phyloP scores from a whole-genome alignment of 2,329 filamentous ascomycete species.

The Emmonsiellopsis sp. region DNA sequence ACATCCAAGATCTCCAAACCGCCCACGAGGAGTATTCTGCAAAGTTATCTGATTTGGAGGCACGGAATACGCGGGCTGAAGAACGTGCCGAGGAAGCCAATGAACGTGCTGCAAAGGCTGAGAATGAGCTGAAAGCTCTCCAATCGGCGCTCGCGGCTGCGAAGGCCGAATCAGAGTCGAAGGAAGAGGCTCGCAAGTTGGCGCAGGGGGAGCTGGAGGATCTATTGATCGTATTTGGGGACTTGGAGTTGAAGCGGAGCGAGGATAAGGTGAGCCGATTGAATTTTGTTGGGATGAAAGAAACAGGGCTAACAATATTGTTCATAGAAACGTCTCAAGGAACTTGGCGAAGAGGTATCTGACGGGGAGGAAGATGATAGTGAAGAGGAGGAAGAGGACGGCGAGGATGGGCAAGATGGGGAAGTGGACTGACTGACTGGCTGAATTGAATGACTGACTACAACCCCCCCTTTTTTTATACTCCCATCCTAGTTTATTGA shows the following conservation, averaged over 20 bases:
- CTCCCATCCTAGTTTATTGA: background rate
- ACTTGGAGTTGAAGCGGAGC: constrained; percentile 66
- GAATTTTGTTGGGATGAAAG: constrained; percentile 7
- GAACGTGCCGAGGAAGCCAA: constrained; percentile 30
- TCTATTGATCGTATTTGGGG: constrained; percentile 69
- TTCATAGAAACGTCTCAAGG: constrained; percentile 49
- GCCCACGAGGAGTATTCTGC: constrained; percentile 43
- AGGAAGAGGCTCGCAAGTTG: constrained; percentile 53
- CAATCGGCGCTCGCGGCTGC: constrained; percentile 23
- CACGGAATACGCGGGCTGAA: constrained; percentile 38
- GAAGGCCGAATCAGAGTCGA: constrained; percentile 33
- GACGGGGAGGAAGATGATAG: constrained; percentile 64
- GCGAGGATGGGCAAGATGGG: constrained; percentile 34
- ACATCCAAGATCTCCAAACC: constrained; percentile 51
- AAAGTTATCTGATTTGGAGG: constrained; percentile 39
- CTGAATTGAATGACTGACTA: background rate
- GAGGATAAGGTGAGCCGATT: constrained; percentile 60
- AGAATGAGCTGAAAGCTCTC: constrained; percentile 17
- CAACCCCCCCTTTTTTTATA: background rate
- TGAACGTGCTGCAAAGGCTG: constrained; percentile 12
- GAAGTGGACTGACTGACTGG: constrained; percentile 10
- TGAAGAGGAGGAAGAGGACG: constrained; percentile 48
- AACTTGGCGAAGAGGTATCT: constrained; percentile 61
- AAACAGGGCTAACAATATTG: constrained; percentile 25
- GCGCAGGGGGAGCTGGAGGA: constrained; percentile 71